Percentiles rank a stretch among this genome's conserved stretches.
Conservation (phyloP, 345 rosid species). For the Bruguiera parviflora region DNA sequence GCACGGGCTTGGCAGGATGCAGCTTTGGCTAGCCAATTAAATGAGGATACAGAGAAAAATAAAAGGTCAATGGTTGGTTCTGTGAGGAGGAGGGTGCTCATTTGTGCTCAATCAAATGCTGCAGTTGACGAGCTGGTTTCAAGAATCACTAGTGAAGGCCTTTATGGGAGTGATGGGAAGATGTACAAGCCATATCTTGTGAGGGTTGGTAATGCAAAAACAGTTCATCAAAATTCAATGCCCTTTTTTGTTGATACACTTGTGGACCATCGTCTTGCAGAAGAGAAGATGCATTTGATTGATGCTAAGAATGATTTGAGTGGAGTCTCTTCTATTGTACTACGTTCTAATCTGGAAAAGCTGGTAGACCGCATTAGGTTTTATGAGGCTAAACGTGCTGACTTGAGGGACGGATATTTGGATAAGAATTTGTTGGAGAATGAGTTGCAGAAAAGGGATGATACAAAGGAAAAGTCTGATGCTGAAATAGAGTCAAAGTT, state of each 20-base stretch:
- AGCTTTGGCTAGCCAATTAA: conserved; percentile 78
- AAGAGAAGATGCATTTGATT: conserved; percentile 52
- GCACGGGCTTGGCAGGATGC: conserved; percentile 98
- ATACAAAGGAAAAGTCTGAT: conserved; percentile 58
- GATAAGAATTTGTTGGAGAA: conserved; percentile 44
- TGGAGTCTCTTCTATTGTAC: conserved; percentile 44
- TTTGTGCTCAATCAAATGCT: conserved; percentile 98
- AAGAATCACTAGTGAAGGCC: conserved; percentile 73
- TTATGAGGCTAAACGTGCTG: conserved; percentile 90
- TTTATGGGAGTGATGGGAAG: conserved; percentile 80
- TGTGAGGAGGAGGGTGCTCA: conserved; percentile 69
- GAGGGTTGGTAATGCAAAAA: conserved; percentile 91
- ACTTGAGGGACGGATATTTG: conserved; percentile 53
- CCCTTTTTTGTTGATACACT: conserved; percentile 89
- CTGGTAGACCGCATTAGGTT: conserved; percentile 68
- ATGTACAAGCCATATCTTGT: conserved; percentile 91
- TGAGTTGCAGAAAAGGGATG: conserved; percentile 41
- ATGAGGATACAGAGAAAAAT: conserved; percentile 46
- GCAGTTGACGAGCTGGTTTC: conserved; percentile 98
- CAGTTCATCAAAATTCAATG: conserved; percentile 77
- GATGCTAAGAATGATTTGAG: conserved; percentile 41
- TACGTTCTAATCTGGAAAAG: conserved; percentile 78
- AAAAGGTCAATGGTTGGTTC: conserved; percentile 44
- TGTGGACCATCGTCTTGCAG: conserved; percentile 78
- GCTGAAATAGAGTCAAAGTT: conserved; percentile 60